These are phyloP conservation scores for Orbilia oligospora DNA, from an alignment of 2,329 filamentous ascomycete genomes.

Conservation along the genomic window DNA sequence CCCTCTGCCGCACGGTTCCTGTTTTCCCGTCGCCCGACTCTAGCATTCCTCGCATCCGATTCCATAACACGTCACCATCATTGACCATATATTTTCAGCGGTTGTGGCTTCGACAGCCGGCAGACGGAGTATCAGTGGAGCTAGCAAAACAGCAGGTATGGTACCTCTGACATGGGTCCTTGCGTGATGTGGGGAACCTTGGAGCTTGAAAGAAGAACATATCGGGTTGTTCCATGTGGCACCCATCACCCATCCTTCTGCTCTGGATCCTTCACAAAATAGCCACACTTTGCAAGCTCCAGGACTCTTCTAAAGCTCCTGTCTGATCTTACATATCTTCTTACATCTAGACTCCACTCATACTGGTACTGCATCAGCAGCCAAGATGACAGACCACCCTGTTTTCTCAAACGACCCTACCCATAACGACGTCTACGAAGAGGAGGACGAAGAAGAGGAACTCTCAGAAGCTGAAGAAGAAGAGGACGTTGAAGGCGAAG, in stretches of 20 bases:
- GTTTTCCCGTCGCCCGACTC: conserved; percentile 16
- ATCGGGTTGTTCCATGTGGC: neutral
- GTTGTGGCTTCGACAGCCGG: conserved; percentile 61
- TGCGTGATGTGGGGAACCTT: conserved; percentile 6
- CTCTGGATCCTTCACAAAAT: conserved; percentile 1
- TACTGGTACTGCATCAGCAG: conserved; percentile 52
- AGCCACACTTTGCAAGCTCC: conserved; percentile 1
- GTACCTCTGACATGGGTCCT: neutral
- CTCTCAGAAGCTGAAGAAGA: conserved; percentile 63
- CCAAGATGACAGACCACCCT: conserved; percentile 59
- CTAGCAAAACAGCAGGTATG: conserved; percentile 49
- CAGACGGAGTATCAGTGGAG: conserved; percentile 53
- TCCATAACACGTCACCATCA: conserved; percentile 55
- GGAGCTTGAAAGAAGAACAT: neutral
- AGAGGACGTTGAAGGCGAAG: conserved; percentile 63
- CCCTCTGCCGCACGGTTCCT: conserved; percentile 8
- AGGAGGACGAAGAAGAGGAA: conserved; percentile 57
- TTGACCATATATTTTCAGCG: conserved; percentile 60
- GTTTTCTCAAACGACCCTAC: conserved; percentile 59
- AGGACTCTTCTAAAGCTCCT: neutral
- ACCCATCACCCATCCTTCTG: neutral
- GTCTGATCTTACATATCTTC: neutral
- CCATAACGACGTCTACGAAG: conserved; percentile 52
- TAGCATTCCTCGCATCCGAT: neutral
- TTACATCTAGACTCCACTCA: conserved; percentile 29